Conservation (phyloP, 2,329 filamentous ascomycete genomes). For the Botryotinia narcissicola region DNA sequence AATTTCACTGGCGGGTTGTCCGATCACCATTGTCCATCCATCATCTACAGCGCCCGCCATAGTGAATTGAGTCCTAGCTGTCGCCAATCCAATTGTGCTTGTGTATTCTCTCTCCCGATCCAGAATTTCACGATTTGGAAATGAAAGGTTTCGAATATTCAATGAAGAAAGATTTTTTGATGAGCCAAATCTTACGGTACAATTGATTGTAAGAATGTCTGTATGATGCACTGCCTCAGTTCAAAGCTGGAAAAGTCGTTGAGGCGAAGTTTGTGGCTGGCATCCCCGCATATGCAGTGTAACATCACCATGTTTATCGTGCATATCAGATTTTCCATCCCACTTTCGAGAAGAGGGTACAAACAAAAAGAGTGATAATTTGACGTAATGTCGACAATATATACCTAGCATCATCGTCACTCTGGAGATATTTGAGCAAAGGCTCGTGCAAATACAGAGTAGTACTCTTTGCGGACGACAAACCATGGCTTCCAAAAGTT, state of each 20-base stretch:
- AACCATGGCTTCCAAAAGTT: not conserved
- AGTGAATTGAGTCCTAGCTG: not conserved
- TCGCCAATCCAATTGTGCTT: not conserved
- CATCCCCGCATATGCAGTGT: slow-evolving; percentile 12
- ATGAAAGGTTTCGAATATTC: not conserved
- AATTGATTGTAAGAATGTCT: not conserved
- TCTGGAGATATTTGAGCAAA: not conserved
- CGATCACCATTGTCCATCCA: slow-evolving; percentile 29
- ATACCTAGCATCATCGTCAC: not conserved
- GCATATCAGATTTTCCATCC: not conserved
- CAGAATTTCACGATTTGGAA: not conserved
- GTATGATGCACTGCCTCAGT: slow-evolving; percentile 12
- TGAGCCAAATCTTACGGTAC: not conserved
- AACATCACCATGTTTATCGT: not conserved
- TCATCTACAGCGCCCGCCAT: slow-evolving; percentile 22
- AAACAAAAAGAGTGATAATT: not conserved
- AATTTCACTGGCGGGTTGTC: slow-evolving; percentile 28
- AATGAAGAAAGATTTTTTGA: not conserved
- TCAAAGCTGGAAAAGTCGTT: not conserved
- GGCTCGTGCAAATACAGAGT: not conserved
- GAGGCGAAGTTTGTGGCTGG: slow-evolving; percentile 10
- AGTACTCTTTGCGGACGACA: not conserved
- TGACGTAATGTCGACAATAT: too few relatives aligned
- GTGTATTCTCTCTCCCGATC: too few relatives aligned
- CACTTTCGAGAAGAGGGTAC: not conserved